Evolutionary conservation across 176 grass and related monocot species (phyloP), one percentile per base, ranked within the genome.

Genomic region (Puccinellia tenuiflora): DNA sequence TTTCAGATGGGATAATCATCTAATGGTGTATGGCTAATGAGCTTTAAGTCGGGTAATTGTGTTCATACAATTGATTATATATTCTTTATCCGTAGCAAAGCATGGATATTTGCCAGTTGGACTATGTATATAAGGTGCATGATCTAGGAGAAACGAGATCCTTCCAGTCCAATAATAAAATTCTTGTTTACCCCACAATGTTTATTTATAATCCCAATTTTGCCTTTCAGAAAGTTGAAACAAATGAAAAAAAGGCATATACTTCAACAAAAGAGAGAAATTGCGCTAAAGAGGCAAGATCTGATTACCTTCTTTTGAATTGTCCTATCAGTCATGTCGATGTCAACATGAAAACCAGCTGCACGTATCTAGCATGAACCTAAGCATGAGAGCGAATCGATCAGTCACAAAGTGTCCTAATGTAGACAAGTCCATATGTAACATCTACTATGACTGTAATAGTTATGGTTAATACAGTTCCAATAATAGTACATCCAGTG

Each of bases 231-330:
- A 68, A 22, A 24, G 24, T 53, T 52, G 6, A 62, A 50, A 54
- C 22, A 64, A 18, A 52, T 5, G 17, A 28, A 5, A 14, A 22
- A 30, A 24, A 78, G 75, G 28, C 2, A 33, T 50, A 71, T 53
- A 53, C 25, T 59, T 69, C 21, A 29, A 33, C 21, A 38, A 24
- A 28, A 24, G 20, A 61, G 61, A 68, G n/a, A 60, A 79, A 73
- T 6, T 40, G 13, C 57, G 7, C 18, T 50, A 56, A n/a, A 33
- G 77, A 68, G 50, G 8, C 31, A 43, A 82, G 54, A 86, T 50
- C 33, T 4, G 68, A 79, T 47, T 82, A 96, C 96, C 93, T 99
- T 99, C 83, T 99, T 99, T 75, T 99, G 96, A 79, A 99, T 99
- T 56, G 93, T 99, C 63, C 93, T 89, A 70, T 99, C 96, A 20